Percentiles rank a stretch among this genome's conserved stretches.
Conservation (phyloP, 305 asterid species). For the Andrographis paniculata region DNA sequence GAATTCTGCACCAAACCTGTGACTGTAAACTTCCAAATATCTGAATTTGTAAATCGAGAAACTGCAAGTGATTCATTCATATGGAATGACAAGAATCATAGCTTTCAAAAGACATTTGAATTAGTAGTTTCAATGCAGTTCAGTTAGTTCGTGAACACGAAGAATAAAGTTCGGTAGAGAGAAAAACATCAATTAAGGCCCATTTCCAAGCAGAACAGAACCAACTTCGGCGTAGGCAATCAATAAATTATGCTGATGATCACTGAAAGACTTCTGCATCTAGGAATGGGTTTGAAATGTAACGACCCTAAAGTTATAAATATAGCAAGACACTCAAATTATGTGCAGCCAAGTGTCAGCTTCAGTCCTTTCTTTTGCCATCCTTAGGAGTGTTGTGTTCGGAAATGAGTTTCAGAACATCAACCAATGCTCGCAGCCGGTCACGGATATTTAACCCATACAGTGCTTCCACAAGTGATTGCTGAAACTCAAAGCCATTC, state of each 20-base stretch:
- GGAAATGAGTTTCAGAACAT: slow-evolving; percentile 58
- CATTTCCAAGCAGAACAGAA: too few relatives aligned
- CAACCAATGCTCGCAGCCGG: slow-evolving; percentile 64
- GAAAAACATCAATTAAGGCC: too few relatives aligned
- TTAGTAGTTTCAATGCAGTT: not conserved
- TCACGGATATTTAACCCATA: slow-evolving; percentile 76
- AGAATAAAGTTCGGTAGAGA: too few relatives aligned
- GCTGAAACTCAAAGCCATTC: slow-evolving; percentile 74
- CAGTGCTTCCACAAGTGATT: slow-evolving; percentile 67
- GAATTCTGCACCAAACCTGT: not conserved
- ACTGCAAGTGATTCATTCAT: not conserved
- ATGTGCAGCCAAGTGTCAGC: not conserved
- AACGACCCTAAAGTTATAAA: too few relatives aligned
- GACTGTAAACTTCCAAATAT: not conserved
- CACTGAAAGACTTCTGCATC: too few relatives aligned
- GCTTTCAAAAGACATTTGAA: too few relatives aligned
- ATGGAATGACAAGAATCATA: too few relatives aligned
- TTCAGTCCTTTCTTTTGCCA: slow-evolving; percentile 28
- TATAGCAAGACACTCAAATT: not conserved
- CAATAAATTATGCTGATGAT: too few relatives aligned
- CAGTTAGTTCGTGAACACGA: too few relatives aligned
- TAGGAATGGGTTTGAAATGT: too few relatives aligned
- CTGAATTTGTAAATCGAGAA: not conserved
- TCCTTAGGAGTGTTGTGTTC: slow-evolving; percentile 43
- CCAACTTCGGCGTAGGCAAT: too few relatives aligned